phyloP scores from a whole-genome alignment of 441 rosid species.

The Mallotus repandus region DNA sequence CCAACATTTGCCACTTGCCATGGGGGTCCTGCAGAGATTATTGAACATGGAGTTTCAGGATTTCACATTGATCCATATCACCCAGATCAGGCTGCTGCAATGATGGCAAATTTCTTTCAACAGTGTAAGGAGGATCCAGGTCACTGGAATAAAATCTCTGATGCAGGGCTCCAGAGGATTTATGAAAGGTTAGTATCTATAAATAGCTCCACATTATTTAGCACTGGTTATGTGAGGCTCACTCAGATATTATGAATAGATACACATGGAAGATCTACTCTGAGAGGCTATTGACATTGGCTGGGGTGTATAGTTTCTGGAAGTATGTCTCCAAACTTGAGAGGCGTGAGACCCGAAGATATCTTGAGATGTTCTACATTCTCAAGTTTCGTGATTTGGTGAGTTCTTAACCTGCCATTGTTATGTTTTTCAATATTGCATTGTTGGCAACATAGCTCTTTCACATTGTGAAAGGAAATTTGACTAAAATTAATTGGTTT shows the following conservation, averaged over 20 bases:
- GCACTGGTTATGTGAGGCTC: background rate
- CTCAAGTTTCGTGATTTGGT: constrained; percentile 91
- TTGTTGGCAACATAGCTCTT: background rate
- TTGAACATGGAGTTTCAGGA: constrained; percentile 74
- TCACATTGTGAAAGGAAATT: background rate
- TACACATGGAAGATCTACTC: constrained; percentile 96
- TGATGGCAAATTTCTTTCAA: constrained; percentile 64
- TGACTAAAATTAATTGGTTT: background rate
- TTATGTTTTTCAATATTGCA: background rate
- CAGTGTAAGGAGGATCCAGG: constrained; percentile 64
- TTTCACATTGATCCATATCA: constrained; percentile 93
- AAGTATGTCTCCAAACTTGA: constrained; percentile 86
- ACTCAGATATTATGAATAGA: constrained; percentile 33
- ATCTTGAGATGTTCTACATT: constrained; percentile 95
- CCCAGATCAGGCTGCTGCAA: constrained; percentile 66
- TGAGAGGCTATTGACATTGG: constrained; percentile 81
- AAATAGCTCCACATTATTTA: background rate
- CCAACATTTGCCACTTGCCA: constrained; percentile 92
- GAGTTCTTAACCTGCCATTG: constrained; percentile 17
- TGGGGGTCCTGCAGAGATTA: constrained; percentile 96
- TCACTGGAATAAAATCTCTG: constrained; percentile 74
- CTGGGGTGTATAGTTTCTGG: constrained; percentile 95
- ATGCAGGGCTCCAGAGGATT: constrained; percentile 71
- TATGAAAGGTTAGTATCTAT: constrained; percentile 50
- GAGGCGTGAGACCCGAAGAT: constrained; percentile 75